Base-by-base conservation (phyloP, 352 stramenopile genomes). In the Globisporangium irregulare region DNA sequence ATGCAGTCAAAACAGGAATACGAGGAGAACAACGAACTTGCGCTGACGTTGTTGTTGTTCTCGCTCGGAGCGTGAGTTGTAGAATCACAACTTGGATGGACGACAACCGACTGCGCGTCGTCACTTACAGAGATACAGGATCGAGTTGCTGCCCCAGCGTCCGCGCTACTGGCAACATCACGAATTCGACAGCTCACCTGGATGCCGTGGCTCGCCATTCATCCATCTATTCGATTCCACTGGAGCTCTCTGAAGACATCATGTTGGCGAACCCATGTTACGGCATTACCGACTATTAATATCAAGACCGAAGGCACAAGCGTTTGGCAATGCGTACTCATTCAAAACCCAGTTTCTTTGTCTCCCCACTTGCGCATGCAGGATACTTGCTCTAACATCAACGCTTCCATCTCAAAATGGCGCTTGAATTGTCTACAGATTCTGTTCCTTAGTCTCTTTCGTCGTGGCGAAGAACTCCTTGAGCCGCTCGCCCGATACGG, bases 121-220 rank as follows among this genome's bases (percentile, higher is more conserved):
- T 25, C n/a, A 6, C 15, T 48, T 27, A 63, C 25, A 20, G 29
- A 48, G 22, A 71, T 36, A 27, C 59, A 71, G 1, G 36, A 3
- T 14, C 46, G 50, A 56, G 20, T 41, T 2, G 10, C 20, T 5
- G 22, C 2, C 14, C 8, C 48, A 55, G 9, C 10, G 43, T 60
- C 9, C 4, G 56, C n/a, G 32, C 20, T 4, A 55, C 68, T 57
- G 27, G 7, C 50, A 1, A 43, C 34, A 22, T 66, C 60, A 36
- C 78, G 80, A 55, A 92, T 70, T 22, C 84, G 81, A 72, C 84
- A 92, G 57, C 82, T 92, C 59, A 92, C 84, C 50, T 82, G 78
- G 34, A 92, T 79, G 36, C 75, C 72, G 63, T 76, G 65, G 20
- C 48, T 77, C 67, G 59, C 27, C 78, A 83, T 82, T 62, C 10